Base-by-base conservation (phyloP, 78 protist genomes). In the Andalucia godoyi region DNA sequence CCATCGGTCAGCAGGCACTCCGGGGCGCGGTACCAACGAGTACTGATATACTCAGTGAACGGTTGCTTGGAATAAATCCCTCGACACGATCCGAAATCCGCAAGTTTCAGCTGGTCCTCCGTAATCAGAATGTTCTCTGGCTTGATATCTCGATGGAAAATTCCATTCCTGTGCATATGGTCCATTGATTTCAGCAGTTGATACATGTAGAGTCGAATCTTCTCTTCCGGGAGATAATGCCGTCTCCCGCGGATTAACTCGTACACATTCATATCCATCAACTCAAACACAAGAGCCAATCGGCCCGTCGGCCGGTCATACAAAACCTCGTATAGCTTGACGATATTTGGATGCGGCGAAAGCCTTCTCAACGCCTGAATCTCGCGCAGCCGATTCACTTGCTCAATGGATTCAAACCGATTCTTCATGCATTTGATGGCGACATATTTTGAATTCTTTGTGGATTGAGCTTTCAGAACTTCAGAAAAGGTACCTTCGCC, bases 401-500 rank as follows among this genome's bases (percentile, higher is more conserved):
- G 87, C 39, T 84, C 89, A 2, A 72, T 55, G 29, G 53, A 52
- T n/a, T 76, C 80, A 55, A 83, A 85, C 18, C 45, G 64, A 27
- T 60, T 75, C 86, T 83, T 83, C 92, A 90, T 85, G 45, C 88
- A 64, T 69, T 90, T 85, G 47, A 86, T 84, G 15, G 95, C 95
- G 51, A 83, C 85, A 34, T 5, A 1, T 32, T 74, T 61, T 37
- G 74, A 76, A 17, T 30, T 69, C 54, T 72, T 57, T 58, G 70
- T 47, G 45, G 61, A 17, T 46, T 74, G 78, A 3, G 95, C 95
- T 59, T 84, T 84, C 27, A 90, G 67, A 34, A 90, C 96, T 65
- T 83, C 90, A 0, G 85, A 57, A 59, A 90, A 90, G 10, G 96
- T 90, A n/a, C 96, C 96, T 68, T 86, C 92, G 36, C 96, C 96